phyloP scores from a whole-genome alignment of 768 basidiomycete species.

The Suillus sp. region DNA sequence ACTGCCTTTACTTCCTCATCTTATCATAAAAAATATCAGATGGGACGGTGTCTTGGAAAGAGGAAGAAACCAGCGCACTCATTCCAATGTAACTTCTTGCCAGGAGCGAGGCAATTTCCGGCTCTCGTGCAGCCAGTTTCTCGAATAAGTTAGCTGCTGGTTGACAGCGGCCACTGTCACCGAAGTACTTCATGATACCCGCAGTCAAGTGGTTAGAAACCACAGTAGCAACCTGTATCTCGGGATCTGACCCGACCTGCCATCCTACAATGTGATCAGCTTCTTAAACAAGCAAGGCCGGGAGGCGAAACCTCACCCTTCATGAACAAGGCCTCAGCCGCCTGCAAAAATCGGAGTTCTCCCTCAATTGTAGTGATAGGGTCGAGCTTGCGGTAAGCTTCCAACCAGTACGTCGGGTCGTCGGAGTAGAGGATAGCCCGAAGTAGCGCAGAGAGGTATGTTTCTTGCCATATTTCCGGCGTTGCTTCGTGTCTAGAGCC shows the following conservation, averaged over 20 bases:
- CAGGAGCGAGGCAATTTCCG: slow-evolving; percentile 85
- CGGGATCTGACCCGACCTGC: slow-evolving; percentile 98
- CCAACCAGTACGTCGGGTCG: slow-evolving; percentile 87
- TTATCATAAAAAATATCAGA: slow-evolving; percentile 33
- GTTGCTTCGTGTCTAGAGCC: slow-evolving; percentile 82
- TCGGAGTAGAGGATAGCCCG: slow-evolving; percentile 95
- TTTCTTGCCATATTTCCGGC: slow-evolving; percentile 94
- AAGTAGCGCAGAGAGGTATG: slow-evolving; percentile 90
- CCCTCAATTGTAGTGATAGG: slow-evolving; percentile 89
- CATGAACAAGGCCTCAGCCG: slow-evolving; percentile 84
- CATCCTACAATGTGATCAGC: slow-evolving; percentile 61
- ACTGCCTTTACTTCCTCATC: slow-evolving; percentile 99
- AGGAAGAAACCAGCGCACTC: slow-evolving; percentile 61
- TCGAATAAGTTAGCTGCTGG: slow-evolving; percentile 93
- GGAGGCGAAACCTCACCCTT: slow-evolving; percentile 58
- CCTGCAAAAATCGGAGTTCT: slow-evolving; percentile 87
- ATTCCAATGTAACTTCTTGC: slow-evolving; percentile 94
- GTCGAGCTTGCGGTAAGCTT: slow-evolving; percentile 94
- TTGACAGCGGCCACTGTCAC: slow-evolving; percentile 85
- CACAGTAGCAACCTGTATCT: slow-evolving; percentile 96
- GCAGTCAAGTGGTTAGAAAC: slow-evolving; percentile 97
- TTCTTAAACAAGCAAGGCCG: neutral
- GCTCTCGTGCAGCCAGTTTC: slow-evolving; percentile 81
- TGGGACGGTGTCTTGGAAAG: neutral
- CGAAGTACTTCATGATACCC: slow-evolving; percentile 96